phyloP scores from a whole-genome alignment of 495 filamentous ascomycete species.

The Neurospora sublineolata region DNA sequence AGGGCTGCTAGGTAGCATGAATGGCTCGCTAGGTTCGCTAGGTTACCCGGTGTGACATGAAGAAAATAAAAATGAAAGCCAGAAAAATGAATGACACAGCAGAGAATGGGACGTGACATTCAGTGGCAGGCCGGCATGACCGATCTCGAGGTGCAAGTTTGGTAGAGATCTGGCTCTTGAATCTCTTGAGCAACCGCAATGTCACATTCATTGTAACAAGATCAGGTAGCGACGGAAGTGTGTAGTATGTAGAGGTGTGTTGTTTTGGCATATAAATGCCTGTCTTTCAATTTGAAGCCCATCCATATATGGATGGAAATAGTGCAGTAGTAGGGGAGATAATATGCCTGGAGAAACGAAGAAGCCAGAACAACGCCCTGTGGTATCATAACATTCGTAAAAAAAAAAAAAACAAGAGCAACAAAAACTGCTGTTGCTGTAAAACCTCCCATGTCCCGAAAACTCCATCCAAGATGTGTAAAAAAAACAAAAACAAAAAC shows the following conservation, averaged over 20 bases:
- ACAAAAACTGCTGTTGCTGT: neutral
- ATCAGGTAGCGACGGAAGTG: neutral
- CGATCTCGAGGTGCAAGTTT: neutral
- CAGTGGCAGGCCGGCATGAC: neutral
- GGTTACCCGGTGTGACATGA: neutral
- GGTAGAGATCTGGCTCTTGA: neutral
- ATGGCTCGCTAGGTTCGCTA: neutral
- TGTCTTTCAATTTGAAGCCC: neutral
- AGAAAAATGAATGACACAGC: neutral
- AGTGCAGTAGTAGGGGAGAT: neutral
- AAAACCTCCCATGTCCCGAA: neutral
- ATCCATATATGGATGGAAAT: neutral
- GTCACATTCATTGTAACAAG: neutral
- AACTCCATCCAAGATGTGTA: neutral
- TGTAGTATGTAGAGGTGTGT: neutral
- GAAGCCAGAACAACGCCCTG: neutral
- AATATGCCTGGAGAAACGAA: neutral
- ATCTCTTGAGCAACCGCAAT: neutral
- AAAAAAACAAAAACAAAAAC: neutral
- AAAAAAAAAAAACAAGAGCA: neutral
- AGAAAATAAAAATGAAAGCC: neutral
- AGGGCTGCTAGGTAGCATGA: neutral
- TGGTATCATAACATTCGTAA: slow-evolving; percentile 7
- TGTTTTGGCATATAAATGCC: neutral
- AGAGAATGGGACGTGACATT: neutral